phyloP scores from a whole-genome alignment of 129 eudicot genomes.

The Calendula officinalis region DNA sequence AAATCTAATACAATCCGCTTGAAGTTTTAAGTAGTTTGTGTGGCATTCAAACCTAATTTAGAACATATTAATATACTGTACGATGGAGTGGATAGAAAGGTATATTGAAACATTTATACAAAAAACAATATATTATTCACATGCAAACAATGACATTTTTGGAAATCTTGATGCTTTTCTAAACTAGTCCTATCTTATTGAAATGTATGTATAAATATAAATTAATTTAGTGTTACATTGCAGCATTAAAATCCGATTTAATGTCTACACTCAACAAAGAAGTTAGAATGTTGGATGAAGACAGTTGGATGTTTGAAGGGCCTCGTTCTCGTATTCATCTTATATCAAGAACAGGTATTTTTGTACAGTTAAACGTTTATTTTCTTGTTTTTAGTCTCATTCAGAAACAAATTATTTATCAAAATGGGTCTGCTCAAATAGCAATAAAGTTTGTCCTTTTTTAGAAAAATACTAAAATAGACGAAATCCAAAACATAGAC shows the following conservation, averaged over 20 bases:
- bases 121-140: background rate
- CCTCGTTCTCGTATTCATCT: slow-evolving; percentile 92
- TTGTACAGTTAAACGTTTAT: too few relatives aligned
- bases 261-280: slow-evolving; percentile 79
- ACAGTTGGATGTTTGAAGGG: slow-evolving; percentile 97
- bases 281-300: slow-evolving; percentile 91
- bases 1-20: too few relatives aligned
- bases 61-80: background rate
- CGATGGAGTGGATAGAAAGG: background rate
- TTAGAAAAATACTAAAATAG: too few relatives aligned
- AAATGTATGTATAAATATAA: background rate
- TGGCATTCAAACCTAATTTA: background rate
- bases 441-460: too few relatives aligned
- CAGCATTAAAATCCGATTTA: slow-evolving; percentile 80
- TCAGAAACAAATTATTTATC: too few relatives aligned
- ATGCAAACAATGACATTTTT: too few relatives aligned
- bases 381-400: background rate
- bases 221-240: slow-evolving; percentile 18
- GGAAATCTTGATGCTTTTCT: background rate
- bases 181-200: background rate
- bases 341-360: slow-evolving; percentile 82
- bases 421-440: too few relatives aligned
- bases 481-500: too few relatives aligned
- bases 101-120: background rate
- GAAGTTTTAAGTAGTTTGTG: too few relatives aligned